These are phyloP conservation scores for Tetrapyrgos nigripes DNA, from an alignment of 1,284 basidiomycete genomes.

Conservation along the genomic window DNA sequence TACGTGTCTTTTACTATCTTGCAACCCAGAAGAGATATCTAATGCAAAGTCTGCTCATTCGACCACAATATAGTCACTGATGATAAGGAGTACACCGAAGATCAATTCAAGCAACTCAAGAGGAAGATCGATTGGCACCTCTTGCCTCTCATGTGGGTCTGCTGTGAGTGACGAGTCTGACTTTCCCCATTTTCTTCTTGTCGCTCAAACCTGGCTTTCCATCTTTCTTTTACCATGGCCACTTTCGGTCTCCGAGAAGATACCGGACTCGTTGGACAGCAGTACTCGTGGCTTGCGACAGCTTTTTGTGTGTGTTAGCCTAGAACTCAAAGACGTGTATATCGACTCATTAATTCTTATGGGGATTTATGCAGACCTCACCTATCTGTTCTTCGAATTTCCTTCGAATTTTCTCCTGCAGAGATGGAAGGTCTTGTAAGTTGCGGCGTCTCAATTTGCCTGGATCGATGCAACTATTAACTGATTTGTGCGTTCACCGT, in stretches of 20 bases:
- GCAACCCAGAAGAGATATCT: too few species aligned
- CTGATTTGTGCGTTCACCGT: too few species aligned
- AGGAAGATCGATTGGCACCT: constrained; percentile 21
- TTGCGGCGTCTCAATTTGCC: neutral
- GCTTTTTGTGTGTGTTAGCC: neutral
- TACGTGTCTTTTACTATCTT: too few species aligned
- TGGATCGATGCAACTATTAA: neutral
- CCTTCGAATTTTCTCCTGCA: constrained; percentile 21
- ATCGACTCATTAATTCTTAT: too few species aligned
- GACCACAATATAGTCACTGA: too few species aligned
- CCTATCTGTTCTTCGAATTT: constrained; percentile 16
- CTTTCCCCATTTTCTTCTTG: neutral
- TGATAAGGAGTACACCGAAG: constrained; percentile 15
- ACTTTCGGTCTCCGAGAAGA: constrained; percentile 20
- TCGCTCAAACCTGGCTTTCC: neutral
- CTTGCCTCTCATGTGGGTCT: constrained; percentile 23
- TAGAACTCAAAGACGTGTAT: too few species aligned
- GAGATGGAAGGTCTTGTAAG: constrained; percentile 21
- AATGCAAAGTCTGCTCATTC: too few species aligned
- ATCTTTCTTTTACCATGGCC: constrained; percentile 18
- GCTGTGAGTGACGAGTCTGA: constrained; percentile 10
- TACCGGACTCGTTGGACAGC: constrained; percentile 19
- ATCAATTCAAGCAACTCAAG: constrained; percentile 16
- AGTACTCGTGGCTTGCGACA: constrained; percentile 18
- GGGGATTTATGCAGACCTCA: constrained; percentile 14